A percentile compares a stretch with the other conserved stretches of the same genome.
phyloP scores from a whole-genome alignment of 2,329 filamentous ascomycete genomes.

The Ampelomyces quisqualis region DNA sequence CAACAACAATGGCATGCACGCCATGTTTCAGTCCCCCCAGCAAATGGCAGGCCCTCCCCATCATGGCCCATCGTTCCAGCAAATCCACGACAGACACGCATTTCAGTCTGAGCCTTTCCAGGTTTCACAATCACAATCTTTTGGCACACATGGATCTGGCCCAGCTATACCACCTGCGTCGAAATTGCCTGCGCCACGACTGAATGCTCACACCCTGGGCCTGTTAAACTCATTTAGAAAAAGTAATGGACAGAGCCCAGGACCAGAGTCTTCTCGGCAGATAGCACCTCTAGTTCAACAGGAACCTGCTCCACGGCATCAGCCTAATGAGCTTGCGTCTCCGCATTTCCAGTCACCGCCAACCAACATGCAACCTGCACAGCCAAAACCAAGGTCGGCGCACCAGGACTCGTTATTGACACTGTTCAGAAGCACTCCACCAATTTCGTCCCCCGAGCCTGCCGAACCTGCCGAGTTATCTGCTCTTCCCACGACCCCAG shows the following conservation, averaged over 20 bases:
- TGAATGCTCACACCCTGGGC: conserved; percentile 59
- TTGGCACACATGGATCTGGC: conserved; percentile 38
- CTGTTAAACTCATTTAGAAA: conserved; percentile 60
- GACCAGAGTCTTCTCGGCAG: conserved; percentile 7
- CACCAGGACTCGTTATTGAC: conserved; percentile 51
- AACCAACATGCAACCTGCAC: conserved; percentile 29
- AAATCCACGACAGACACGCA: conserved; percentile 8
- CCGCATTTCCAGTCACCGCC: conserved; percentile 35
- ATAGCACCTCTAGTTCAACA: conserved; percentile 12
- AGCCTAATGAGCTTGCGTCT: conserved; percentile 26
- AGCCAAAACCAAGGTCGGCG: conserved; percentile 42
- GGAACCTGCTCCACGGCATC: conserved; percentile 24
- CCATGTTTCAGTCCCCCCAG: conserved; percentile 15
- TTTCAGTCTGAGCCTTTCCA: conserved; percentile 36
- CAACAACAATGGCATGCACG: conserved; percentile 29
- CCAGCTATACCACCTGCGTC: conserved; percentile 56
- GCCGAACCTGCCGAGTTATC: conserved; percentile 45
- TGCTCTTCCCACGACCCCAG: conserved; percentile 46
- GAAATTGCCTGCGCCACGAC: conserved; percentile 59
- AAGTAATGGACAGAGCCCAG: conserved; percentile 19
- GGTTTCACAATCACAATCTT: conserved; percentile 29
- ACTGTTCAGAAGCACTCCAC: conserved; percentile 45
- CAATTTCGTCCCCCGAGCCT: conserved; percentile 35
- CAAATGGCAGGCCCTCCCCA: too few species aligned
- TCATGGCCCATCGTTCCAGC: conserved; percentile 11